Evolutionary conservation across 768 basidiomycete genomes (phyloP), one percentile per base, ranked within the genome.

Genomic region (Candolleomyces efflorescens): DNA sequence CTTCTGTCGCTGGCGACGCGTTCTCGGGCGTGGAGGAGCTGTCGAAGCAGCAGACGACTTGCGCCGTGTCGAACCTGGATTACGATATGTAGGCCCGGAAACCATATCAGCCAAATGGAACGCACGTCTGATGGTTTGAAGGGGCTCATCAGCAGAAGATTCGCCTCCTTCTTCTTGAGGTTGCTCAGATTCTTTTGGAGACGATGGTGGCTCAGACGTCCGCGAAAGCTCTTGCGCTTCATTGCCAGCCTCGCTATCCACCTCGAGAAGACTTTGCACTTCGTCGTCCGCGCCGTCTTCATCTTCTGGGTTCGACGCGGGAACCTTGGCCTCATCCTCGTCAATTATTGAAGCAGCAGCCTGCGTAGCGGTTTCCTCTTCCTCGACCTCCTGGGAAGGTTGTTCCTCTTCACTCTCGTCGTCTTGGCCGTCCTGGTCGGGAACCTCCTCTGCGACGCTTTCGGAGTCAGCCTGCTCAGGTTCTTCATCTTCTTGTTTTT

Each of bases 11-110:
- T 70, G 67, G 37, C 74, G 67, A 49, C 68, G 62, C 48, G 71
- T 69, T 66, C 24, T 64, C 67, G 47, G 63, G 67, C 17, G 67
- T 61, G 73, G 68, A 11, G 73, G 65, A 13, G 70, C 65, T 22
- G 73, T 70, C 12, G 75, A 69, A 11, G 73, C 66, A n/a, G 70
- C 65, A 24, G 73, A 71, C 15, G 75, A 69, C 53, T 73, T 75
- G 24, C 75, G 73, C 32, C 77, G 73, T 38, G 74, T 69, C 5
- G 78, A 77, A 37, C 76, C 78, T 77, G 24, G 20, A 39, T 23
- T 27, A 24, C 12, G 27, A 22, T 20, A 41, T 36, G 15, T 64
- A 20, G 55, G 48, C 38, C n/a, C 20, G 10, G 52, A 55, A 27
- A 44, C 11, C 12, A 41, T n/a, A 48, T 43, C 24, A 39, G 41